Evolutionary conservation across 2,329 filamentous ascomycete genomes (phyloP).

Genomic region (Talaromyces sp.): DNA sequence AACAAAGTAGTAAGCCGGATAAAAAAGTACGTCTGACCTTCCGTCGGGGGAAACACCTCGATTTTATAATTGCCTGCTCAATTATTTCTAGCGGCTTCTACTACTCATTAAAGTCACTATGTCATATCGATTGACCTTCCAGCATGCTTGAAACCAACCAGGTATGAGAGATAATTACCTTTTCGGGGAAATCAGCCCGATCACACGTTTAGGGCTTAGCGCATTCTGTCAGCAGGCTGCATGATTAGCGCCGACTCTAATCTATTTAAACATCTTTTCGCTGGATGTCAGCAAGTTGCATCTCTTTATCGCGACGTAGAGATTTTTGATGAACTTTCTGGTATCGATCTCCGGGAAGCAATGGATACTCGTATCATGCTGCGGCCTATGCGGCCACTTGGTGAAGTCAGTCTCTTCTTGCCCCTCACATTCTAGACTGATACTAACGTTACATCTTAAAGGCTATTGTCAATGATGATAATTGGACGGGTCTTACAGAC

Average conservation of each 20-base stretch:
- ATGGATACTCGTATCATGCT: neutral
- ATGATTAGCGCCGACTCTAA: conserved; percentile 10
- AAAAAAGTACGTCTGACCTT: neutral
- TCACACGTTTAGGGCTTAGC: neutral
- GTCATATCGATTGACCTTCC: neutral
- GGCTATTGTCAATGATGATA: conserved; percentile 17
- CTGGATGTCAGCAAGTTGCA: conserved; percentile 15
- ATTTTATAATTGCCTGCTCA: neutral
- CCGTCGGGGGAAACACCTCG: neutral
- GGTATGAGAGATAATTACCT: neutral
- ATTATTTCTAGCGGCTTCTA: neutral
- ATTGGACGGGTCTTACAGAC: conserved; percentile 23
- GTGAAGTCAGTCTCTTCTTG: neutral
- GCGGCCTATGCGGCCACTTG: conserved; percentile 8
- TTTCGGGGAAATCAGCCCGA: neutral
- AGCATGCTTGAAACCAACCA: neutral
- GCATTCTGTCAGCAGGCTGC: conserved; percentile 15
- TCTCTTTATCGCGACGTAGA: neutral
- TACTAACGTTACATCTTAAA: neutral
- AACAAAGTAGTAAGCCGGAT: neutral
- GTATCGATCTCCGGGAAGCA: neutral
- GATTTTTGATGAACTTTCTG: neutral
- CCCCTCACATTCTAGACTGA: neutral
- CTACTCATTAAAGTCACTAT: neutral
- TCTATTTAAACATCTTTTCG: neutral